Evolutionary conservation across 768 basidiomycete genomes (phyloP).

Genomic region (Leucocoprinus leucothites): DNA sequence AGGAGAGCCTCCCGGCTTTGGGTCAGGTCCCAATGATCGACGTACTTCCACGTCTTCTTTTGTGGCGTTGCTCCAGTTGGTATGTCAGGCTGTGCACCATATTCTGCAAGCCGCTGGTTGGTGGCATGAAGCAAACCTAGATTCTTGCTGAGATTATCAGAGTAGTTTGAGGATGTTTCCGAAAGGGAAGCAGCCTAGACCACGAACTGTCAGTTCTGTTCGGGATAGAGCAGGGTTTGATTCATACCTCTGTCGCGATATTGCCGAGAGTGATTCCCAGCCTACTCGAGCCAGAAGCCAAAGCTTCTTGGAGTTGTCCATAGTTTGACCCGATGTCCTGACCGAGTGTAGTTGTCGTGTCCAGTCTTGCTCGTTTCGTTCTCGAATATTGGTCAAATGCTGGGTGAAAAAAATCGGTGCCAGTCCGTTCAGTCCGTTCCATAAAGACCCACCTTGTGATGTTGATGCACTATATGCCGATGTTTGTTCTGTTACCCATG

Average conservation of each 20-base stretch:
- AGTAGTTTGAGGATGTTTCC: conserved; percentile 3
- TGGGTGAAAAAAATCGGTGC: conserved; percentile 20
- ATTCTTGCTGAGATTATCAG: conserved; percentile 21
- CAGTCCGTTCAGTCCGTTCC: not conserved
- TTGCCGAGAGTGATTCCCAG: conserved; percentile 36
- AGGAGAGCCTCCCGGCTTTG: conserved; percentile 59
- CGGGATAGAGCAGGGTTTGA: not conserved
- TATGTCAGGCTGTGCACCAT: conserved; percentile 60
- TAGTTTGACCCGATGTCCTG: conserved; percentile 51
- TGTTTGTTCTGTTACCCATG: conserved; percentile 5
- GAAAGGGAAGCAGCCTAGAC: conserved; percentile 39
- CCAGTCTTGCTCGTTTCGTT: conserved; percentile 67
- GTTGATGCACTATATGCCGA: conserved; percentile 9
- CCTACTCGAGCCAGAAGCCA: conserved; percentile 31
- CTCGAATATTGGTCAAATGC: conserved; percentile 61
- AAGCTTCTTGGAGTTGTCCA: conserved; percentile 19
- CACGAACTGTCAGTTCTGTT: not conserved
- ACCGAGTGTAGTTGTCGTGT: conserved; percentile 48
- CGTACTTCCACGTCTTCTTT: conserved; percentile 69
- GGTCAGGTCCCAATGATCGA: conserved; percentile 71
- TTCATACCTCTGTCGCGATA: conserved; percentile 52
- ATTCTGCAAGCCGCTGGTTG: conserved; percentile 47
- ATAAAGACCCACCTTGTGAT: conserved; percentile 16
- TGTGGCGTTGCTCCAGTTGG: conserved; percentile 75
- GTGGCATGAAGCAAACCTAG: conserved; percentile 49